Percentiles rank a stretch among this genome's conserved stretches.
phyloP scores from a whole-genome alignment of 495 filamentous ascomycete species.

The Cercophora scortea region DNA sequence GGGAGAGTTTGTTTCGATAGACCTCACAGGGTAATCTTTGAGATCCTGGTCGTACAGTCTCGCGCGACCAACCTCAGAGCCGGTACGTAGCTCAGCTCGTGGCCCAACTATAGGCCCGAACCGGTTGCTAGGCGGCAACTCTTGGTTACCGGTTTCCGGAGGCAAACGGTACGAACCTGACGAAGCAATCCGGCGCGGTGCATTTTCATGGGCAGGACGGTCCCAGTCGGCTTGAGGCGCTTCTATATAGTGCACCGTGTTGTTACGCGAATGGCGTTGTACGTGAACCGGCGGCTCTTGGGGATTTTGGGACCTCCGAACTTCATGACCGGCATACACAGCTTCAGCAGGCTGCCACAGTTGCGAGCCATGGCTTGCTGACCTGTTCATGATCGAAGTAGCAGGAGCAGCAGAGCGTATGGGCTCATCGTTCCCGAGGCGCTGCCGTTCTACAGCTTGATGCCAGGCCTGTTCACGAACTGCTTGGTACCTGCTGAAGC shows the following conservation, averaged over 20 bases:
- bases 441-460: constrained; percentile 21
- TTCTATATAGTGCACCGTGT: background rate
- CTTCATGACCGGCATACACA: background rate
- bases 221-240: too few relatives aligned
- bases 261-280: background rate
- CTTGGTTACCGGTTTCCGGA: background rate
- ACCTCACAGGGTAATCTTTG: constrained; percentile 32
- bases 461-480: constrained; percentile 25
- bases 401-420: background rate
- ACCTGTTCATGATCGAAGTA: background rate
- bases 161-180: background rate
- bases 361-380: constrained; percentile 5
- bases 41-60: constrained; percentile 17
- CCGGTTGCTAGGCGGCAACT: background rate
- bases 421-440: constrained; percentile 7
- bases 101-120: constrained; percentile 16
- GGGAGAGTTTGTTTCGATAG: constrained; percentile 32
- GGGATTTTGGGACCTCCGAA: background rate
- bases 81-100: background rate
- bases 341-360: background rate
- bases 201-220: background rate
- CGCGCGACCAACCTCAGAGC: constrained; percentile 6
- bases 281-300: background rate
- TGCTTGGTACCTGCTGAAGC: constrained; percentile 33
- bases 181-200: background rate